phyloP scores from a whole-genome alignment of 164 flowering plant species.

The Kalanchoe fedtschenkoi region DNA sequence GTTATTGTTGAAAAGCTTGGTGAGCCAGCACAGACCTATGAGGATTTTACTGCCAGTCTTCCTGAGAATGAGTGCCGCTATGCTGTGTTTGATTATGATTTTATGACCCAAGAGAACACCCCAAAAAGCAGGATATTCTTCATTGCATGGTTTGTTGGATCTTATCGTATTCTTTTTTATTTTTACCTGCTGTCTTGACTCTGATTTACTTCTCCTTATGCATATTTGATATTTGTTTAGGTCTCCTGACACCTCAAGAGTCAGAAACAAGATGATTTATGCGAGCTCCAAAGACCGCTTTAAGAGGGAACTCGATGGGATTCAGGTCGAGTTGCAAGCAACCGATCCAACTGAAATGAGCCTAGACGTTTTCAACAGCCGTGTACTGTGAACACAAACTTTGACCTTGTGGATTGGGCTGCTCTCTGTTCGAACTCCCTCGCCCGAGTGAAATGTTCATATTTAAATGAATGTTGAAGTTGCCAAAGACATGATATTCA shows the following conservation, averaged over 20 bases:
- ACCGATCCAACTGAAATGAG: conserved; percentile 43
- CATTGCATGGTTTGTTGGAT: conserved; percentile 18
- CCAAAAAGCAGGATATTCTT: conserved; percentile 27
- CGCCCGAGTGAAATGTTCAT: conserved; percentile 1
- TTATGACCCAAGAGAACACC: conserved; percentile 23
- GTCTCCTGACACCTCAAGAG: conserved; percentile 27
- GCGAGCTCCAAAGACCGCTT: conserved; percentile 39
- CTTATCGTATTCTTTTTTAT: background rate
- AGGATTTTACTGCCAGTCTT: conserved; percentile 30
- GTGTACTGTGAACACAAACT: conserved; percentile 2
- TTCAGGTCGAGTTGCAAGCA: conserved; percentile 41
- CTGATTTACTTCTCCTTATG: background rate
- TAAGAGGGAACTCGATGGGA: conserved; percentile 18
- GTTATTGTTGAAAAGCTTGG: conserved; percentile 33
- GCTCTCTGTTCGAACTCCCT: background rate
- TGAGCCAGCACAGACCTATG: conserved; percentile 28
- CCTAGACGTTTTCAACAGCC: conserved; percentile 24
- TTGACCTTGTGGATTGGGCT: background rate
- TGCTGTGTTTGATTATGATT: conserved; percentile 33
- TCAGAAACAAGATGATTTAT: conserved; percentile 43
- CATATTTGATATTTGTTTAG: conserved; percentile 5
- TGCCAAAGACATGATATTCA: background rate
- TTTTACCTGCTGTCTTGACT: background rate
- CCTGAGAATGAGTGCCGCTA: conserved; percentile 36
- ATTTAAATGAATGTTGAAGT: background rate